These are phyloP conservation scores for Diaporthe humulicola DNA, from an alignment of 2,329 filamentous ascomycete genomes.

Conservation along the genomic window DNA sequence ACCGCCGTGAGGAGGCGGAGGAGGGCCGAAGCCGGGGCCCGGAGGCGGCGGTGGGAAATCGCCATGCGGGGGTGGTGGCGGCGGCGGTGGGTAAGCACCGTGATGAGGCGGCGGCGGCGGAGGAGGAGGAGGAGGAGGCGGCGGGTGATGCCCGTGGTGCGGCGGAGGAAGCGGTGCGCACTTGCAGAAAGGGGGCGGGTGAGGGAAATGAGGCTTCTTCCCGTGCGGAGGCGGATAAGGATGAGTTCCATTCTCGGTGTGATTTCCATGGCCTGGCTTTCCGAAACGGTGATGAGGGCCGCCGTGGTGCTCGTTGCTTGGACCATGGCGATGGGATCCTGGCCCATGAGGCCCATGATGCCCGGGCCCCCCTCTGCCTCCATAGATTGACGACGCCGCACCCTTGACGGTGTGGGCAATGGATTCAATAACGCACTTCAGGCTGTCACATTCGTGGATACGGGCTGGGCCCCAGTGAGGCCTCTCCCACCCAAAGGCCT, in stretches of 20 bases:
- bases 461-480: slow-evolving; percentile 43
- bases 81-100: slow-evolving; percentile 39
- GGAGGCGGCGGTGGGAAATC: neutral
- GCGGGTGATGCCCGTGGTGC: slow-evolving; percentile 28
- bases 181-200: slow-evolving; percentile 46
- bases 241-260: slow-evolving; percentile 44
- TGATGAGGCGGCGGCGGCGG: slow-evolving; percentile 36
- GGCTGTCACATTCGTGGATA: slow-evolving; percentile 53
- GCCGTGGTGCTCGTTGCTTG: slow-evolving; percentile 39
- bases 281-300: slow-evolving; percentile 38
- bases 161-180: slow-evolving; percentile 46
- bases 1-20: slow-evolving; percentile 37
- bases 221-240: slow-evolving; percentile 43
- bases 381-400: slow-evolving; percentile 50
- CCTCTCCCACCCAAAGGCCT: slow-evolving; percentile 48
- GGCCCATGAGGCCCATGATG: slow-evolving; percentile 39
- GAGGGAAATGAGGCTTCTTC: slow-evolving; percentile 43
- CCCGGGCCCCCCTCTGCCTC: slow-evolving; percentile 41
- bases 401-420: slow-evolving; percentile 55
- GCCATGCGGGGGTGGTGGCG: neutral
- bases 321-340: slow-evolving; percentile 43
- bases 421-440: slow-evolving; percentile 59
- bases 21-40: slow-evolving; percentile 16
- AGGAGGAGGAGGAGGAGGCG: too few relatives aligned
- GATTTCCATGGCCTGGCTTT: slow-evolving; percentile 37